Evolutionary conservation across 2,329 filamentous ascomycete genomes (phyloP).

Genomic region (Microdochium bolleyi): DNA sequence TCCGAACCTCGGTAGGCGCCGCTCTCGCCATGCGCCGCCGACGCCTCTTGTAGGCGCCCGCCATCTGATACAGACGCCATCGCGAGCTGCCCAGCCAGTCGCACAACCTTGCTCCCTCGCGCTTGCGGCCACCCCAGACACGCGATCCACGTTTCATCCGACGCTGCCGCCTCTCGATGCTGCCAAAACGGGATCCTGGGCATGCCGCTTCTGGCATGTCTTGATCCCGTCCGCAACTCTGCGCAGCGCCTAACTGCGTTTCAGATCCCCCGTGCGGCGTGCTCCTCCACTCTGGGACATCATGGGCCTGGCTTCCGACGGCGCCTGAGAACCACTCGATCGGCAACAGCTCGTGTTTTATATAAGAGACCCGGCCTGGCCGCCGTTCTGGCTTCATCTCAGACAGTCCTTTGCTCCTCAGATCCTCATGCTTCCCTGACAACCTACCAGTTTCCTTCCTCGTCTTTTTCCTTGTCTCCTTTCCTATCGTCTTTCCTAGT

Average conservation of each 20-base stretch:
- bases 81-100: background rate
- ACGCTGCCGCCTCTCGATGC: background rate
- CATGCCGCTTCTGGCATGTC: background rate
- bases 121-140: background rate
- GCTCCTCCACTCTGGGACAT: background rate
- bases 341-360: background rate
- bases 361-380: background rate
- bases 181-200: background rate
- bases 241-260: background rate
- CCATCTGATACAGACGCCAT: background rate
- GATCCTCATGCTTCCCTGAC: slow-evolving; percentile 1
- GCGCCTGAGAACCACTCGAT: background rate
- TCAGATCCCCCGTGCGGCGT: background rate
- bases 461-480: background rate
- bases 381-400: background rate
- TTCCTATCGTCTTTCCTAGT: background rate
- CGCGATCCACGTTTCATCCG: background rate
- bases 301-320: background rate
- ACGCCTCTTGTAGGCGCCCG: background rate
- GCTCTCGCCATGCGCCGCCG: background rate
- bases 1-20: background rate
- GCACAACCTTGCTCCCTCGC: background rate
- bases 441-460: background rate
- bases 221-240: background rate
- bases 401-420: background rate